Conservation (phyloP, 257 asterid species). For the Ballota nigra region DNA sequence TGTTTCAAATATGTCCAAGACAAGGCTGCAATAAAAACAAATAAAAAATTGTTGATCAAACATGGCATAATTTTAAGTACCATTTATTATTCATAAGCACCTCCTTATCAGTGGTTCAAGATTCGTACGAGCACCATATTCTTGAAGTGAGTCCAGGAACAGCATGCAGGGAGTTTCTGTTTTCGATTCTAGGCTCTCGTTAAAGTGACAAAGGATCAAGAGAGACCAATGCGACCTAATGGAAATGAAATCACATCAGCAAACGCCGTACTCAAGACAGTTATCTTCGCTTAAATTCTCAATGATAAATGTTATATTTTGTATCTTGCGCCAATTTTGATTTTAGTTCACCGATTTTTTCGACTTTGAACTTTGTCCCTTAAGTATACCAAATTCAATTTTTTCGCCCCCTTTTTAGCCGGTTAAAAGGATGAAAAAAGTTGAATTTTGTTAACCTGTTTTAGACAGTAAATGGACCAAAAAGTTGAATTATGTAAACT, state of each 20-base stretch:
- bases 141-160: conserved; percentile 55
- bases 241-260: neutral
- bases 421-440: too few species aligned
- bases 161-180: conserved; percentile 49
- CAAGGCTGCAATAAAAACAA: conserved; percentile 32
- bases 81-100: conserved; percentile 14
- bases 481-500: too few species aligned
- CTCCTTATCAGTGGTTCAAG: conserved; percentile 55
- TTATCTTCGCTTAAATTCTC: neutral
- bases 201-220: conserved; percentile 61
- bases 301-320: neutral
- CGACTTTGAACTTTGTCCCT: too few species aligned
- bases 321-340: neutral
- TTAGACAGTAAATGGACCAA: too few species aligned
- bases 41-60: neutral
- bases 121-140: conserved; percentile 16
- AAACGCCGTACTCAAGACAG: neutral
- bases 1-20: conserved; percentile 34
- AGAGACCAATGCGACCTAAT: conserved; percentile 77
- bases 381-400: too few species aligned
- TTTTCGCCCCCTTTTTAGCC: too few species aligned
- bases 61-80: neutral
- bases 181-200: conserved; percentile 34
- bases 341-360: too few species aligned
- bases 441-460: too few species aligned